Evolutionary conservation across 2,329 filamentous ascomycete genomes (phyloP).

Genomic region (Ampelomyces quisqualis): DNA sequence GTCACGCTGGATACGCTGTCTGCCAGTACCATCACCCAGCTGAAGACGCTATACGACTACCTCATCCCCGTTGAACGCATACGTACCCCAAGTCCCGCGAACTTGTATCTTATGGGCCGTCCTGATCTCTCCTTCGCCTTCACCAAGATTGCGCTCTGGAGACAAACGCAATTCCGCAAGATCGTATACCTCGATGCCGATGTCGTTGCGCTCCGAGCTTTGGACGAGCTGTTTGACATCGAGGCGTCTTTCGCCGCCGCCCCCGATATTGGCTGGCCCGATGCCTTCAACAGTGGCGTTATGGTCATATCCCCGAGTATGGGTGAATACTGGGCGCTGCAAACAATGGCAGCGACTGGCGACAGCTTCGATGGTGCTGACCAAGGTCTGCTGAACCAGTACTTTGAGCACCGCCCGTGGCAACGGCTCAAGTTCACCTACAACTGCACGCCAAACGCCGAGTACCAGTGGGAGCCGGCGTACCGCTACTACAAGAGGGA

Average conservation of each 20-base stretch:
- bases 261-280: constrained; percentile 96
- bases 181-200: constrained; percentile 96
- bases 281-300: constrained; percentile 96
- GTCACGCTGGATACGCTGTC: constrained; percentile 80
- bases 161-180: constrained; percentile 81
- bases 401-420: constrained; percentile 75
- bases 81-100: constrained; percentile 72
- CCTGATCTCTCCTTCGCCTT: constrained; percentile 88
- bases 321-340: constrained; percentile 82
- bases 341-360: constrained; percentile 78
- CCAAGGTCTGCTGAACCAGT: constrained; percentile 92
- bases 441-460: constrained; percentile 93
- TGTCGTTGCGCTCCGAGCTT: constrained; percentile 83
- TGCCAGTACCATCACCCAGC: constrained; percentile 70
- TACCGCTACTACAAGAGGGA: constrained; percentile 89
- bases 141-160: constrained; percentile 95
- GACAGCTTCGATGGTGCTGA: constrained; percentile 97
- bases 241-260: constrained; percentile 67
- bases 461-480: constrained; percentile 96
- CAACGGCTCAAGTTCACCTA: constrained; percentile 91
- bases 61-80: constrained; percentile 82
- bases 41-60: constrained; percentile 84
- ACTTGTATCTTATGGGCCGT: constrained; percentile 89
- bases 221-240: constrained; percentile 84
- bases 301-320: constrained; percentile 87